Evolutionary conservation across 139 green algal species (phyloP), one percentile per base, ranked within the genome.

Genomic region (Desmodesmus armatus): DNA sequence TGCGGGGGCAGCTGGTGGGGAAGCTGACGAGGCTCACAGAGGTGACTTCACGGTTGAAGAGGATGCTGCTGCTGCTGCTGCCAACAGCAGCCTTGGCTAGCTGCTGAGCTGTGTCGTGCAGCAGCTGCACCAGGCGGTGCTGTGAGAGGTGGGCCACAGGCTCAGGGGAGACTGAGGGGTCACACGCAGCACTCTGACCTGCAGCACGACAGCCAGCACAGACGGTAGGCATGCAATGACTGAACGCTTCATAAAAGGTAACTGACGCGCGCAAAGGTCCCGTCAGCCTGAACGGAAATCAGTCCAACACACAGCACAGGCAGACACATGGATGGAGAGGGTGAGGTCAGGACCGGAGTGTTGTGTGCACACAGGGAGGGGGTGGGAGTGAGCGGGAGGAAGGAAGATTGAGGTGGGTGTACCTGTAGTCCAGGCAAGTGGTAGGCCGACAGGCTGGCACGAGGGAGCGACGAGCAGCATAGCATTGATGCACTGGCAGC

Each of bases 61-160:
- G 53, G 21, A 89, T 76, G 35, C 41, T n/a, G n/a, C 43, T 27
- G 37, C 62, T 15, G n/a, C 66, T 65, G 60, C 21, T 40, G 35
- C 41, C 49, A 11, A 62, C 2, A 25, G 44, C 49, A 31, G 39
- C 35, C 6, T 41, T 47, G 55, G n/a, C n/a, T n/a, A 76, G 74
- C 41, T 69, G 33, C 47, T 80, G 39, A n/a, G 81, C 84, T 21
- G 66, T 66, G 27, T 75, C 40, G 33, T 92, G 81, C 89, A 98
- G 86, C 82, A 97, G 73, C 29, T 92, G 92, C 87, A 98, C 77
- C 75, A 99, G 90, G 13, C 89, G 85, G 89, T 96, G 88, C 88
- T 99, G 96, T 0, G 95, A 91, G 40, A 99, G 91, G 89, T 99
- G 96, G 0, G 89, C 88, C 15, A 97, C 85, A 1, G 92, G 91